Conservation (phyloP, 345 rosid genomes). For the Gossypium anomalum region DNA sequence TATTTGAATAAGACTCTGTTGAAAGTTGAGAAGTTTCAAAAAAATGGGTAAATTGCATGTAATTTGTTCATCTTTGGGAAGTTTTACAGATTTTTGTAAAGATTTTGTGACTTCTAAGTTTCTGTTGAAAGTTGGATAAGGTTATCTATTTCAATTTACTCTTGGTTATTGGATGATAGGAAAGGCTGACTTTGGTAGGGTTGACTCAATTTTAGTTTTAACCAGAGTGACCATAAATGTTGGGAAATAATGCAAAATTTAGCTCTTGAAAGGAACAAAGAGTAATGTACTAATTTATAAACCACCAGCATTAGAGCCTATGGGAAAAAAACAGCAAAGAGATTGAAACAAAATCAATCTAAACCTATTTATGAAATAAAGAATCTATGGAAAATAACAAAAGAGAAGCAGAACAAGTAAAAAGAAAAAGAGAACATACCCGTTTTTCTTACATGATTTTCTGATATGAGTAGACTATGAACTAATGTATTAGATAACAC, state of each 20-base stretch:
- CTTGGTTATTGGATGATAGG: neutral
- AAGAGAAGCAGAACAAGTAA: too few relatives aligned
- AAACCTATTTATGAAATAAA: too few relatives aligned
- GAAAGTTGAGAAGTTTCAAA: neutral
- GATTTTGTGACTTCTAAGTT: neutral
- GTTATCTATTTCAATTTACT: neutral
- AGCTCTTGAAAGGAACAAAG: neutral
- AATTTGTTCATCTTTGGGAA: neutral
- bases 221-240: neutral
- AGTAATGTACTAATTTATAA: neutral
- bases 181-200: conserved; percentile 3
- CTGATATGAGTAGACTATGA: too few relatives aligned
- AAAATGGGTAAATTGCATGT: neutral
- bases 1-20: neutral
- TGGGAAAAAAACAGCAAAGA: too few relatives aligned
- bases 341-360: too few relatives aligned
- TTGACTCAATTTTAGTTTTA: neutral
- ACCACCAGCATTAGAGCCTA: neutral
- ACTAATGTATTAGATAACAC: too few relatives aligned
- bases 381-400: too few relatives aligned
- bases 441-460: too few relatives aligned
- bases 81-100: neutral
- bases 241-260: neutral
- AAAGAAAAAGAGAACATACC: too few relatives aligned
- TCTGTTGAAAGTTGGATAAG: neutral